Evolutionary conservation across 176 grass and related monocot species (phyloP), one percentile per base, ranked within the genome.

Genomic region (Pharus latifolius): DNA sequence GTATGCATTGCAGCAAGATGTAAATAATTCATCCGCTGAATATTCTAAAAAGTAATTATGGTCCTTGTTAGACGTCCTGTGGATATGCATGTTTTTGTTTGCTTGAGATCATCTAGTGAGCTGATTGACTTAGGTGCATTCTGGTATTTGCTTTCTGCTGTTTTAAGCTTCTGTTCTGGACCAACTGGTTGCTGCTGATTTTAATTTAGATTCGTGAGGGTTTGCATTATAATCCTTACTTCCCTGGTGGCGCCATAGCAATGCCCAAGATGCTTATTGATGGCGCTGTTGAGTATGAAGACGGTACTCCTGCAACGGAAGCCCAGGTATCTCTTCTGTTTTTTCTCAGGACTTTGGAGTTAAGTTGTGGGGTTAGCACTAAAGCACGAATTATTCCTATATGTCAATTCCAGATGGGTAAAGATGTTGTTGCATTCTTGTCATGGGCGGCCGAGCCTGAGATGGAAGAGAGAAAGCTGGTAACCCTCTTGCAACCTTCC

Each of bases 201-300:
- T 56, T 6, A 46, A 59, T 46, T 63, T 66, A 92, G 82, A 88
- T 88, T 80, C 76, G 82, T 61, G 90, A 92, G 28, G 82, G 90
- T 6, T 60, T 92, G 31, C 90, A 85, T 41, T 93, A 88, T 59
- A 88, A 93, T 54, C 90, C 88, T 2, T 91, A 91, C 67, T 94
- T 94, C 41, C 76, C 72, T 69, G 89, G 89, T 51, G 89, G 89
- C 28, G 89, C 89, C 62, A 92, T 92, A 67, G 89, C 89, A 25
- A 92, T 92, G 89, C 89, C 89, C 23, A 88, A 92, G 73, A 92
- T 92, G 89, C 85, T 92, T 67, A 92, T 79, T 44, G 89, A 92
- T 82, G 89, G 69, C 61, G 72, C 81, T 61, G 52, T 92, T 10
- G 84, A 92, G 44, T 92, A 92, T 63, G 89, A 92, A 84, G 89